A percentile compares a stretch with the other conserved stretches of the same genome.
Evolutionary conservation across 768 basidiomycete species (phyloP).

Genomic region (Tricholoma furcatifolium): DNA sequence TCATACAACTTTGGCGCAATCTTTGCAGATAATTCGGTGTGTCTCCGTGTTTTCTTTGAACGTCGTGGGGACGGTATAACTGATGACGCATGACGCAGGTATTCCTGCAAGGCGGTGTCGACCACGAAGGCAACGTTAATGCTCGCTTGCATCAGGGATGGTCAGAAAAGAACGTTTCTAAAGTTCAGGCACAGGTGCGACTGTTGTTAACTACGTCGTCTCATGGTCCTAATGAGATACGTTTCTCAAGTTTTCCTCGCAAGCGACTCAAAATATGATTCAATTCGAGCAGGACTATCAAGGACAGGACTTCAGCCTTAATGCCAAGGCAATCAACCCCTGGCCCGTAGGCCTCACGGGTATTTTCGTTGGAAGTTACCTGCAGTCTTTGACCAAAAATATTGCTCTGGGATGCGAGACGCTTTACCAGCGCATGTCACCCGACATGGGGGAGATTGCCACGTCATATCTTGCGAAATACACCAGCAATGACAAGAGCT

Average conservation of each 20-base stretch:
- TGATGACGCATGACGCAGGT: slow-evolving; percentile 45
- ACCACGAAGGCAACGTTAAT: slow-evolving; percentile 89
- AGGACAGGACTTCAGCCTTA: slow-evolving; percentile 83
- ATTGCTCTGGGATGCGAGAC: slow-evolving; percentile 87
- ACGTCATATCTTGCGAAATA: slow-evolving; percentile 82
- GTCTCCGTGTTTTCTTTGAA: slow-evolving; percentile 14
- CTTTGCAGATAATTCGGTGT: slow-evolving; percentile 81
- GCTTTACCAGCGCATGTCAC: slow-evolving; percentile 76
- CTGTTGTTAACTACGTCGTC: neutral
- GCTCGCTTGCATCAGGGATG: slow-evolving; percentile 90
- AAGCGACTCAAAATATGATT: slow-evolving; percentile 84
- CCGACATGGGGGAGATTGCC: slow-evolving; percentile 65
- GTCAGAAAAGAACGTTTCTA: slow-evolving; percentile 74
- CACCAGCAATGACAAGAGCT: slow-evolving; percentile 67
- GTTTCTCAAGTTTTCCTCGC: slow-evolving; percentile 62
- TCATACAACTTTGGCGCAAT: slow-evolving; percentile 95
- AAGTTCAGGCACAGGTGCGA: slow-evolving; percentile 84
- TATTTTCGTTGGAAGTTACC: slow-evolving; percentile 87
- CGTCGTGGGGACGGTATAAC: slow-evolving; percentile 21
- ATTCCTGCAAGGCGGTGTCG: slow-evolving; percentile 91
- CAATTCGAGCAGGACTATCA: slow-evolving; percentile 93
- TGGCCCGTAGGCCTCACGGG: slow-evolving; percentile 85
- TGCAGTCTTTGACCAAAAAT: slow-evolving; percentile 91
- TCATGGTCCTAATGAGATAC: slow-evolving; percentile 12
- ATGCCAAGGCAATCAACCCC: slow-evolving; percentile 89